These are phyloP conservation scores for Pittosporum tobira DNA, from an alignment of 129 eudicot species.

Conservation along the genomic window DNA sequence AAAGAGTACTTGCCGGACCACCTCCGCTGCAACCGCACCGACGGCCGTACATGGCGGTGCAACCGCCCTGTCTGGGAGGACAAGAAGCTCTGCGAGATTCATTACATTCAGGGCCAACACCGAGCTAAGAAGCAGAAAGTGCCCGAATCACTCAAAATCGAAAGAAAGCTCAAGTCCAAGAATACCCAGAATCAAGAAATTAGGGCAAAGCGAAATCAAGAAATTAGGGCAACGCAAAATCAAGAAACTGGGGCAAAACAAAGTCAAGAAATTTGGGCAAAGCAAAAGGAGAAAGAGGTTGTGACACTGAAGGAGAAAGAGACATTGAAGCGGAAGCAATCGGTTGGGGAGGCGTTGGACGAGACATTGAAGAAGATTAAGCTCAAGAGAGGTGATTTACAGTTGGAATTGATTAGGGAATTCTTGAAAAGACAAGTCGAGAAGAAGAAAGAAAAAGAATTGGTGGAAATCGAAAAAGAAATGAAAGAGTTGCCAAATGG, in stretches of 20 bases:
- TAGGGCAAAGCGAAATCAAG: not conserved
- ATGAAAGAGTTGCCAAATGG: conserved; percentile 64
- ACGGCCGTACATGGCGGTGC: conserved; percentile 92
- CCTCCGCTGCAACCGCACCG: conserved; percentile 62
- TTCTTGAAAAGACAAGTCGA: conserved; percentile 59
- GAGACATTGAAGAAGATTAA: conserved; percentile 66
- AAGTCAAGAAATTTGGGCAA: conserved; percentile 13
- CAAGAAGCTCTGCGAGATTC: conserved; percentile 65
- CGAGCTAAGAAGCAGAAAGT: conserved; percentile 65
- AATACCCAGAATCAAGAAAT: conserved; percentile 12
- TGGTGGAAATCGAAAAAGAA: conserved; percentile 15
- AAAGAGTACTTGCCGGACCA: conserved; percentile 50
- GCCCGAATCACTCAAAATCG: conserved; percentile 68
- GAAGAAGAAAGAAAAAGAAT: conserved; percentile 55
- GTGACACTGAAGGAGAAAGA: conserved; percentile 7
- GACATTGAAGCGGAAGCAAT: conserved; percentile 17
- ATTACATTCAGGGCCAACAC: conserved; percentile 59
- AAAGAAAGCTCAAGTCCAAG: conserved; percentile 20
- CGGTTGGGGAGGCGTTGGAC: conserved; percentile 53
- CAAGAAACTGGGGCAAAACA: not conserved
- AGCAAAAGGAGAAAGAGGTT: conserved; percentile 11
- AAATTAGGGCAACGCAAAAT: not conserved
- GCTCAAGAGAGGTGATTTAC: conserved; percentile 68
- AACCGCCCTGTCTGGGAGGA: conserved; percentile 58
- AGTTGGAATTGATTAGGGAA: conserved; percentile 68